A percentile compares a stretch with the other conserved stretches of the same genome.
Conservation (phyloP, 106 monocot species). For the Allium cepa region DNA sequence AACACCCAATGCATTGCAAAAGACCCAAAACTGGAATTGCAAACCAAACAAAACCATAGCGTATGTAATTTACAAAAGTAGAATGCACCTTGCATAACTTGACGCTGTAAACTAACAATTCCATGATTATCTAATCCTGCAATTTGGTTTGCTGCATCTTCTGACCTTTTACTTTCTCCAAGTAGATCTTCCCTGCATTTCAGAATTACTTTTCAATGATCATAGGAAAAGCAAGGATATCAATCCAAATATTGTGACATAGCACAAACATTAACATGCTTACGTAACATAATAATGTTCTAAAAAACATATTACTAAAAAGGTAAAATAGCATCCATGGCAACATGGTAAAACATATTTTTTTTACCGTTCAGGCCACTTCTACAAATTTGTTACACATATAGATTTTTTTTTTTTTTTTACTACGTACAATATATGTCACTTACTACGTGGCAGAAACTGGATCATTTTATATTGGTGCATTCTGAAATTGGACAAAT, state of each 20-base stretch:
- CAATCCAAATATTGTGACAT: neutral
- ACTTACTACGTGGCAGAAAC: too few species aligned
- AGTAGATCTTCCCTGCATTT: conserved; percentile 46
- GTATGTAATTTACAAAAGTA: neutral
- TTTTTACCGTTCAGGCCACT: too few species aligned
- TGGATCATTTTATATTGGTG: too few species aligned
- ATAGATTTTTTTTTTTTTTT: too few species aligned
- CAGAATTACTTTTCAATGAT: neutral
- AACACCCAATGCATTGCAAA: too few species aligned
- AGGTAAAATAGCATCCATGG: neutral
- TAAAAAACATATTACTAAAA: neutral
- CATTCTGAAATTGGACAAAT: too few species aligned
- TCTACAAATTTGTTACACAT: too few species aligned
- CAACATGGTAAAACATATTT: too few species aligned
- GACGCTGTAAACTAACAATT: conserved; percentile 60
- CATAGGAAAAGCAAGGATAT: neutral
- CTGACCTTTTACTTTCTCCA: conserved; percentile 37
- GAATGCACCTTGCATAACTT: conserved; percentile 44
- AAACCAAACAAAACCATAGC: neutral
- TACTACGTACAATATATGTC: too few species aligned
- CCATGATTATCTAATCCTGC: conserved; percentile 63
- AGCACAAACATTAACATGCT: too few species aligned
- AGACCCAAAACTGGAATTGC: too few species aligned
- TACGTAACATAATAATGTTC: neutral
- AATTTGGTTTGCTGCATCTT: conserved; percentile 46